Base-by-base conservation (phyloP, 768 basidiomycete species). In the Termitomyces sp. region DNA sequence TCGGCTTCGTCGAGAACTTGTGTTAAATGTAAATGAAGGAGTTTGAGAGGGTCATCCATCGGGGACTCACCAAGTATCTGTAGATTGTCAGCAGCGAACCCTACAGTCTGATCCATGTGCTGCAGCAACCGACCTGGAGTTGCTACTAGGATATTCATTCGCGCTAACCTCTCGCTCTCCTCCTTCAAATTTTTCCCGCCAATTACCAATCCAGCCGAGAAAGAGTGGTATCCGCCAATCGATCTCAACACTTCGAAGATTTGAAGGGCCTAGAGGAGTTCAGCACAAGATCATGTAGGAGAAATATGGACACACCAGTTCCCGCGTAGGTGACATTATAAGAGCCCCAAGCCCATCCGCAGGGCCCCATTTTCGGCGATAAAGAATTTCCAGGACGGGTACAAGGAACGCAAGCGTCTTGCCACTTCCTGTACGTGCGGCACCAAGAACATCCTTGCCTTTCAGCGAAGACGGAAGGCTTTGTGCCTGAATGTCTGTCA, bases 131-230 rank as follows among this genome's bases (percentile, higher is more conserved):
- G 82, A 26, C 96, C 96, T 5, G 96, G 96, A 4, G 96, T 98
- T 2, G 96, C 96, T 16, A 99, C 92, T n/a, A 99, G 82, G 58
- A 99, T 97, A 65, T 99, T 99, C 94, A 98, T 98, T 43, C 92
- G 81, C 10, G 87, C 80, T 44, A 99, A 72, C 7, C 96, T 80
- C 22, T 95, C 94, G 38, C 84, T 78, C 70, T 99, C 96, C 60
- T 96, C 94, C 68, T 94, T 94, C 50, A 98, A 70, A 64, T 87
- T 93, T 77, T 98, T 99, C 46, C 96, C 96, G 6, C 96, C 96
- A 44, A 99, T 99, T 18, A 98, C 88, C 13, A 98, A 75, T 0
- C 95, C 96, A 0, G 96, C 96, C 6, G 93, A 96, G 72, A 98
- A 96, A 18, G 81, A 78, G 65, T 99, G 96, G 65, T 87, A 87